These are phyloP conservation scores for Globisporangium uncinulatum DNA, from an alignment of 352 stramenopile genomes.

Conservation along the genomic window DNA sequence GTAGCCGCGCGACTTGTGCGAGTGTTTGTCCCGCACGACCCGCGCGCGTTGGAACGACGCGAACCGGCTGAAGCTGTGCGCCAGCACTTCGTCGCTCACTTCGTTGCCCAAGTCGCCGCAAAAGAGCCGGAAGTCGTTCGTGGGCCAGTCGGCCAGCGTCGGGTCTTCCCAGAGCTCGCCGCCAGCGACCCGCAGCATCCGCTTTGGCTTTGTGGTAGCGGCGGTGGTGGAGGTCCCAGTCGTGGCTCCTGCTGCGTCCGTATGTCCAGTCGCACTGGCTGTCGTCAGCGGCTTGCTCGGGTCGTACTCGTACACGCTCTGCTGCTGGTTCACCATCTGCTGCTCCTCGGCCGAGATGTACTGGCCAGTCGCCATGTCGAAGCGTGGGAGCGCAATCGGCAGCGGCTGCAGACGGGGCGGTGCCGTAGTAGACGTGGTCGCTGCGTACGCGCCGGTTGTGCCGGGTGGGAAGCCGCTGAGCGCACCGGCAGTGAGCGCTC, in stretches of 20 bases:
- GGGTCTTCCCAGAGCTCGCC: slow-evolving; percentile 91
- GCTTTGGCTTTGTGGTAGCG: slow-evolving; percentile 28
- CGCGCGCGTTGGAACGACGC: slow-evolving; percentile 73
- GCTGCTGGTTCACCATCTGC: slow-evolving; percentile 76
- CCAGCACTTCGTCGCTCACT: slow-evolving; percentile 84
- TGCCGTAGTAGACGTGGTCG: slow-evolving; percentile 1
- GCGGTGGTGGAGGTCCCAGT: not conserved
- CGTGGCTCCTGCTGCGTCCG: not conserved
- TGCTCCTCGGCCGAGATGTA: slow-evolving; percentile 64
- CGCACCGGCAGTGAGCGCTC: slow-evolving; percentile 45
- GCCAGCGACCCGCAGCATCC: slow-evolving; percentile 57
- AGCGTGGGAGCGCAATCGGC: slow-evolving; percentile 21
- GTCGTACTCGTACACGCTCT: slow-evolving; percentile 84
- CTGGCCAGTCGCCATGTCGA: slow-evolving; percentile 70
- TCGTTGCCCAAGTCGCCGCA: slow-evolving; percentile 94
- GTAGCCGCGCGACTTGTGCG: slow-evolving; percentile 90
- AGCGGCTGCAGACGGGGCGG: not conserved
- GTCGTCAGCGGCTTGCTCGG: slow-evolving; percentile 35
- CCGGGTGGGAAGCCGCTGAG: slow-evolving; percentile 62
- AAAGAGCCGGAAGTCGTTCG: slow-evolving; percentile 96
- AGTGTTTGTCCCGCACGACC: slow-evolving; percentile 80
- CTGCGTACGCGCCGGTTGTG: slow-evolving; percentile 42
- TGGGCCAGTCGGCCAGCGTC: slow-evolving; percentile 92
- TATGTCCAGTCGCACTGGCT: not conserved
- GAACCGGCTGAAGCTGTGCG: slow-evolving; percentile 71